Evolutionary conservation across 2,329 filamentous ascomycete species (phyloP), one percentile per base, ranked within the genome.

Genomic region (Plectosphaerella plurivora): DNA sequence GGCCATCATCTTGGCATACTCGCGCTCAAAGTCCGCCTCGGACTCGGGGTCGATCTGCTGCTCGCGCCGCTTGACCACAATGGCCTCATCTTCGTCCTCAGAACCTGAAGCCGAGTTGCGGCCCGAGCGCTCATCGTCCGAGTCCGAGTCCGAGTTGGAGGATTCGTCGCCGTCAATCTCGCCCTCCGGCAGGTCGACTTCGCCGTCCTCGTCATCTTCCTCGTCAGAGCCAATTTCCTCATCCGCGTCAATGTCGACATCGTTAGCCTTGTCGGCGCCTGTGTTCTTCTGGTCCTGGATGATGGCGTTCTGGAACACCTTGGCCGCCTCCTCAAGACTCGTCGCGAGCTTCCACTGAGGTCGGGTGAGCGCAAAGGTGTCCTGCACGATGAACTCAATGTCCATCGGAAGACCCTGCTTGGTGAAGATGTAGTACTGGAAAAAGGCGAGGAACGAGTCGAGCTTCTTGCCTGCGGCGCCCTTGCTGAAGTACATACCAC

Each of bases 1-100:
- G 49, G 92, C 83, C 93, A 99, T 97, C 83, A 99, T 89, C 70
- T 96, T 97, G 37, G 94, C 92, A 68, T 96, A 94, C 70, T 97
- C 94, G 61, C 93, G 89, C 65, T 99, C 95, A 66, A 99, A 99
- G 42, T 99, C 94, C 7, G 93, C 94, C 64, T 99, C 94, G 41
- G 88, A 91, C 71, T 97, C 92, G 0, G 93, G 92, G 59, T 99
- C 92, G 52, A 92, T 81, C 61, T 93, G 83, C 66, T 97, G 91
- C 67, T 96, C 89, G 63, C 93, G 87, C 55, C 92, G 86, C 45
- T 91, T 95, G 47, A 99, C 93, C 44, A 97, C 82, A 60, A 97
- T 96, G 22, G 89, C 84, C 66, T 97, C 92, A 57, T 97, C 91
- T 55, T 89, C 87, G 35, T 81, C 76, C 67, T 80, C 45, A 12